Percentiles rank a stretch among this genome's conserved stretches.
phyloP scores from a whole-genome alignment of 1,139 yeast species.

The Nakaseomyces delphensis region DNA sequence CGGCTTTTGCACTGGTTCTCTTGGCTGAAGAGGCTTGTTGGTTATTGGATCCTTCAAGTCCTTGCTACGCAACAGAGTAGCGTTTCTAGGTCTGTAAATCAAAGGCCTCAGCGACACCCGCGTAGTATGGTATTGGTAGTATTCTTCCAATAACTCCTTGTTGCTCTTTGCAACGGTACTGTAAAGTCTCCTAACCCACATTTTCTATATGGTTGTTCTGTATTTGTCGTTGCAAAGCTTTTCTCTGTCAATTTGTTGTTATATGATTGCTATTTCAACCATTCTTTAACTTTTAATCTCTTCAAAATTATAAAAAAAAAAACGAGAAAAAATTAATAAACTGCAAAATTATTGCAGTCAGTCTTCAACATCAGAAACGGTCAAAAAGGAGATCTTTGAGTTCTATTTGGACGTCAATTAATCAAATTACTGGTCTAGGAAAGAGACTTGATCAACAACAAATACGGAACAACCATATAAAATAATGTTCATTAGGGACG shows the following conservation, averaged over 20 bases:
- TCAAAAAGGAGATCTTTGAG: too few species aligned
- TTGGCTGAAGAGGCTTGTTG: conserved; percentile 36
- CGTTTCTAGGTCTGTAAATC: conserved; percentile 40
- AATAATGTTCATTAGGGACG: conserved; percentile 7
- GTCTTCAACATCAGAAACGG: too few species aligned
- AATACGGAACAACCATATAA: neutral
- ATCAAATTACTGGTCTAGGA: neutral
- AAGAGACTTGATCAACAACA: neutral
- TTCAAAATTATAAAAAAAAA: too few species aligned
- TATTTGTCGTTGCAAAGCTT: too few species aligned
- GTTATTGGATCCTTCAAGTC: conserved; percentile 42
- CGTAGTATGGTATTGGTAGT: conserved; percentile 21
- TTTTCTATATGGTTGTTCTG: too few species aligned
- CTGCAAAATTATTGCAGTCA: too few species aligned
- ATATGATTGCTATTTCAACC: too few species aligned
- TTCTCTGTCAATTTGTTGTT: too few species aligned
- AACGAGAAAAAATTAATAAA: too few species aligned
- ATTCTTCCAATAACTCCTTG: conserved; percentile 15
- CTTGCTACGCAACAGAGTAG: conserved; percentile 45
- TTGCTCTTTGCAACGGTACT: conserved; percentile 5
- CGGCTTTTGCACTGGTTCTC: conserved; percentile 33
- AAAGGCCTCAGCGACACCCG: conserved; percentile 31
- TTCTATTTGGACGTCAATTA: too few species aligned
- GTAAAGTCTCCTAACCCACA: neutral
- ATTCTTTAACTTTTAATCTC: too few species aligned